Evolutionary conservation across 2,329 filamentous ascomycete species (phyloP).

Genomic region (Aspergillus pseudonomiae): DNA sequence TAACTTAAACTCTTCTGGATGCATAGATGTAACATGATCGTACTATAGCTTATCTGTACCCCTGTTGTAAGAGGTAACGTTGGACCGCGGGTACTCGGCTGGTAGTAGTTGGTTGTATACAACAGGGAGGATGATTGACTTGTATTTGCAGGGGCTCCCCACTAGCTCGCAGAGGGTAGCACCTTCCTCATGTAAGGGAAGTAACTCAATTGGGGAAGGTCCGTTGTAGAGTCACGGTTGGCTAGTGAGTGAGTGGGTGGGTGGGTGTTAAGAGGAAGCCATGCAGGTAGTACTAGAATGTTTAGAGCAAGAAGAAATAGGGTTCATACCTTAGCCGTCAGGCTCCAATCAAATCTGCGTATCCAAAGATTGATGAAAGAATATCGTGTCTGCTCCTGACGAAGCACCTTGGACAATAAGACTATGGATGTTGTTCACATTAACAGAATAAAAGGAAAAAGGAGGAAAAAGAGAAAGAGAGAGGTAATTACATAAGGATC

Average conservation of each 20-base stretch:
- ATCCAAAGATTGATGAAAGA: not conserved
- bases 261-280: not conserved
- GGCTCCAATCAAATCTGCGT: not conserved
- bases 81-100: not conserved
- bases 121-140: not conserved
- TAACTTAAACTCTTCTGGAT: not conserved
- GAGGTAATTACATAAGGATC: not conserved
- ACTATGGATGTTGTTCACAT: not conserved
- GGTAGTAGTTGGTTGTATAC: not conserved
- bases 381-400: not conserved
- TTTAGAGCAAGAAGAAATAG: not conserved
- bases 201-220: not conserved
- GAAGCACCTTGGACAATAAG: not conserved
- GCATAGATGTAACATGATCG: not conserved
- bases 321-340: not conserved
- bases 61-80: not conserved
- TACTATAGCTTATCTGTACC: not conserved
- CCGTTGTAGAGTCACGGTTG: not conserved
- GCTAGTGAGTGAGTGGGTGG: not conserved
- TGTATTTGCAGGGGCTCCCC: not conserved
- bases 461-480: not conserved
- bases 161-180: not conserved
- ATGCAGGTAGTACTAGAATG: not conserved
- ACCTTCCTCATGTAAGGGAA: not conserved
- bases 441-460: not conserved